These are phyloP conservation scores for Tetrahymena malaccensis DNA, from an alignment of 73 alveolate genomes.

Conservation along the genomic window DNA sequence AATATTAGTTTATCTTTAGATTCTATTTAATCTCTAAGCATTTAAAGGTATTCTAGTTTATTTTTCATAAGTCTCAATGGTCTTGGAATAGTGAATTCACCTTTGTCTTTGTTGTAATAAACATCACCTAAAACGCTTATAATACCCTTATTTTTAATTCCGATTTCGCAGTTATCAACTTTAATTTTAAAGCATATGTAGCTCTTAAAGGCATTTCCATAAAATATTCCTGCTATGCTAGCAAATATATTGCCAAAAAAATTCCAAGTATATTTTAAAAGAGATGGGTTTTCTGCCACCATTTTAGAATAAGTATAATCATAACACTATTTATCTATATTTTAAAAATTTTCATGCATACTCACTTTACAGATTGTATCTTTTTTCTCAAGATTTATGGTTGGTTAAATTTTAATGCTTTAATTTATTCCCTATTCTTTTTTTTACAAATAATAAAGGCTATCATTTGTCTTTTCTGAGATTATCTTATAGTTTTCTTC, in stretches of 20 bases:
- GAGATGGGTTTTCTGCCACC: not conserved
- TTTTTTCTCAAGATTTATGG: not conserved
- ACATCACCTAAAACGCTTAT: not conserved
- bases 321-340: not conserved
- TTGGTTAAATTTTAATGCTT: not conserved
- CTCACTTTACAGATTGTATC: not conserved
- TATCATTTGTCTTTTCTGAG: not conserved
- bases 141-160: not conserved
- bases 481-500: not conserved
- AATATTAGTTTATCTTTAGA: not conserved
- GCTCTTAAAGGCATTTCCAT: not conserved
- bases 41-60: not conserved
- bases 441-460: not conserved
- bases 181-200: not conserved
- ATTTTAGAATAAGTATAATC: not conserved
- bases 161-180: not conserved
- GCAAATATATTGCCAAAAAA: not conserved
- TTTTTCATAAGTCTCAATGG: not conserved
- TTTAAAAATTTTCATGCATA: not conserved
- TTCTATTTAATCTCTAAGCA: not conserved
- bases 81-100: not conserved
- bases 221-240: not conserved
- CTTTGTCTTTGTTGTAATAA: not conserved
- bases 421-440: not conserved
- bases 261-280: not conserved